These are phyloP conservation scores for Astragalus glycyphyllos DNA, from an alignment of 306 rosid genomes.

Conservation along the genomic window DNA sequence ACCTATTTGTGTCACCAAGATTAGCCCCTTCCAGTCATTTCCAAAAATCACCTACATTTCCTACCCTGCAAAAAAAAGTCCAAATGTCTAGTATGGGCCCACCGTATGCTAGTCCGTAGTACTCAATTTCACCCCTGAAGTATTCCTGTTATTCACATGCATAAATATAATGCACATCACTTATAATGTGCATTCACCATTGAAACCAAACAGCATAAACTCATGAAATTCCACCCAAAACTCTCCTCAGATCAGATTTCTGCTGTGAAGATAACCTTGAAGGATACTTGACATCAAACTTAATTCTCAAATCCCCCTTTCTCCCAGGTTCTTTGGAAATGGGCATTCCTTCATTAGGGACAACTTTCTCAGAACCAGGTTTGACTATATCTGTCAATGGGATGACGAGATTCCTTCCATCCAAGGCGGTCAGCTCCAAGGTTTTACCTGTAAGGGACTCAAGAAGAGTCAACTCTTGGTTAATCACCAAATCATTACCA, in stretches of 20 bases:
- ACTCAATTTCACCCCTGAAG: slow-evolving; percentile 30
- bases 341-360: slow-evolving; percentile 94
- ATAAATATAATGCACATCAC: slow-evolving; percentile 42
- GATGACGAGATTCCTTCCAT: slow-evolving; percentile 75
- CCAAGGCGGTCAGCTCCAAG: slow-evolving; percentile 67
- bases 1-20: slow-evolving; percentile 35
- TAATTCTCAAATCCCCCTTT: slow-evolving; percentile 85
- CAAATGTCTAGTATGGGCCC: slow-evolving; percentile 34
- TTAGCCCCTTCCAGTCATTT: slow-evolving; percentile 23
- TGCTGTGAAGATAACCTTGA: slow-evolving; percentile 76
- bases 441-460: slow-evolving; percentile 91
- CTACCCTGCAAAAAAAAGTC: slow-evolving; percentile 47
- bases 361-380: slow-evolving; percentile 69
- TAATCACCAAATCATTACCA: slow-evolving; percentile 79
- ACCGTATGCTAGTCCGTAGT: slow-evolving; percentile 1
- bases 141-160: slow-evolving; percentile 51
- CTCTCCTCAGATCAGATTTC: slow-evolving; percentile 84
- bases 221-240: slow-evolving; percentile 66
- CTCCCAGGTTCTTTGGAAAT: slow-evolving; percentile 84
- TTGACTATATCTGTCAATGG: slow-evolving; percentile 70
- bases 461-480: slow-evolving; percentile 81
- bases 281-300: slow-evolving; percentile 84
- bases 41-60: slow-evolving; percentile 33
- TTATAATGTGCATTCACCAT: slow-evolving; percentile 41
- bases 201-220: slow-evolving; percentile 39